Percentiles rank a stretch among this genome's conserved stretches.
These are phyloP conservation scores for Pyrenula massariospora DNA, from an alignment of 495 filamentous ascomycete species.

Conservation along the genomic window DNA sequence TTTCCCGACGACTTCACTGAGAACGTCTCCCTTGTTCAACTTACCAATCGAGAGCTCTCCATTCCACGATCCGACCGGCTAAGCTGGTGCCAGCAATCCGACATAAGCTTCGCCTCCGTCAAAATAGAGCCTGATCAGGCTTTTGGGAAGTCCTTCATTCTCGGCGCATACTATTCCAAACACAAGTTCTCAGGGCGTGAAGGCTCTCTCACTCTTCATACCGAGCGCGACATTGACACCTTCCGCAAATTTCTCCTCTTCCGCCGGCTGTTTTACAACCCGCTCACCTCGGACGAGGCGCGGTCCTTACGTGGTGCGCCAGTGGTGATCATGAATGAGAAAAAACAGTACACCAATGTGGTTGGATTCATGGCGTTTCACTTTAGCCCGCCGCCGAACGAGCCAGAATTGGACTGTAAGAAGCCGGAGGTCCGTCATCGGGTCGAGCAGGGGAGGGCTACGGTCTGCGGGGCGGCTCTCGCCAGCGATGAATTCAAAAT, in stretches of 20 bases:
- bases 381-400: not conserved
- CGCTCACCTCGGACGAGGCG: not conserved
- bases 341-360: not conserved
- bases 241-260: not conserved
- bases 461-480: not conserved
- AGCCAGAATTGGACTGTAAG: not conserved
- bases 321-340: not conserved
- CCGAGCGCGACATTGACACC: not conserved
- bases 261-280: not conserved
- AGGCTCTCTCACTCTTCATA: not conserved
- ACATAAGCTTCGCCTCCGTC: not conserved
- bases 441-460: not conserved
- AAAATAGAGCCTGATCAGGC: not conserved
- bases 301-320: not conserved
- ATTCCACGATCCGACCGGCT: not conserved
- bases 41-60: not conserved
- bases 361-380: not conserved
- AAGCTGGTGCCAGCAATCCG: not conserved
- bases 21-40: not conserved
- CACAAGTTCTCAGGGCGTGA: not conserved
- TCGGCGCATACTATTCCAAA: not conserved
- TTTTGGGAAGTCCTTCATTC: not conserved
- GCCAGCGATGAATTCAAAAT: not conserved
- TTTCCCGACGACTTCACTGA: not conserved
- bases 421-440: not conserved